phyloP scores from a whole-genome alignment of 2,329 filamentous ascomycete genomes.

The Xylaria multiplex region DNA sequence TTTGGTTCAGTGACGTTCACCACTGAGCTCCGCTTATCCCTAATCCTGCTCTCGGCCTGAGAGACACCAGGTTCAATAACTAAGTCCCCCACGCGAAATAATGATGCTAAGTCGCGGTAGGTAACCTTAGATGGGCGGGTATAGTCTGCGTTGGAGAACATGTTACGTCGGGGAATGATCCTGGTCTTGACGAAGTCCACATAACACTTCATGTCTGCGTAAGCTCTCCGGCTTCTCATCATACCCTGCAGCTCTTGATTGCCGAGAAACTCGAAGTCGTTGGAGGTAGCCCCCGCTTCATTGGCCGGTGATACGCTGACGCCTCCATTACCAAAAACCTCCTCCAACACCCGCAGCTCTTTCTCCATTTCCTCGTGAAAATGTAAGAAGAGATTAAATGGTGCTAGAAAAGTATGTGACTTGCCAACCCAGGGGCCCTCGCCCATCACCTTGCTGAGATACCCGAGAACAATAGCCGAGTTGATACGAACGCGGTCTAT shows the following conservation, averaged over 20 bases:
- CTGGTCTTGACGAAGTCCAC: constrained; percentile 36
- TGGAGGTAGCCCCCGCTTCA: background rate
- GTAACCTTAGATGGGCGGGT: constrained; percentile 26
- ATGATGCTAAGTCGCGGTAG: constrained; percentile 34
- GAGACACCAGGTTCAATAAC: constrained; percentile 32
- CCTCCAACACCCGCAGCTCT: constrained; percentile 27
- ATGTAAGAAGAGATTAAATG: constrained; percentile 35
- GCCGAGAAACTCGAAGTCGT: constrained; percentile 33
- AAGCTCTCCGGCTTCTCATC: constrained; percentile 37
- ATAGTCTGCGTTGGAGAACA: constrained; percentile 30
- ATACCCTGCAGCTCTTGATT: constrained; percentile 31
- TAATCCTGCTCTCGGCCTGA: constrained; percentile 28
- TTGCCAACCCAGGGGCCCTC: constrained; percentile 37
- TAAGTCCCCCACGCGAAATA: constrained; percentile 35
- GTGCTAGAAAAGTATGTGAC: constrained; percentile 35
- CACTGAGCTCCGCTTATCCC: constrained; percentile 31
- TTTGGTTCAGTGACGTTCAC: constrained; percentile 32
- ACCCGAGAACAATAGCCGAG: constrained; percentile 36
- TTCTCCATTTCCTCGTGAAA: constrained; percentile 37
- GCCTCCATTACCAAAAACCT: constrained; percentile 12
- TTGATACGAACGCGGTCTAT: constrained; percentile 37
- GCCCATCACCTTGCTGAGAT: constrained; percentile 38
- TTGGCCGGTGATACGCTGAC: background rate
- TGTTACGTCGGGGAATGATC: constrained; percentile 33
- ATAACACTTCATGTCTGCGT: constrained; percentile 37